These are phyloP conservation scores for Spergularia azorica DNA, from an alignment of 179 eudicot genomes.

Conservation along the genomic window DNA sequence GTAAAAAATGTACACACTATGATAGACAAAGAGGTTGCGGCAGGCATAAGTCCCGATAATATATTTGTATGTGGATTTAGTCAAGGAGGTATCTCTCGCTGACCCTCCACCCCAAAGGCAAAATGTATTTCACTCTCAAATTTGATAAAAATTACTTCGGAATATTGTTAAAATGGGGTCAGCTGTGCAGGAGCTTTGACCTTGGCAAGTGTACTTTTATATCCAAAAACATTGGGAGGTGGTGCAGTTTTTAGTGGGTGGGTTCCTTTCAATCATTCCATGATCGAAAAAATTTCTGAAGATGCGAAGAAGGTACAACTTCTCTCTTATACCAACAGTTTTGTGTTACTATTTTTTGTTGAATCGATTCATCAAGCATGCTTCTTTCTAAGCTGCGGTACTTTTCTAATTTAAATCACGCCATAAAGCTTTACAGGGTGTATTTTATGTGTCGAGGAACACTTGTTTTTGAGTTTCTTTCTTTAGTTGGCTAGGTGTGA, in stretches of 20 bases:
- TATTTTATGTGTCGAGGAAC: neutral
- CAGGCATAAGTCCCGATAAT: conserved; percentile 78
- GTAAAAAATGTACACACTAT: conserved; percentile 74
- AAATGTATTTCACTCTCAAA: neutral
- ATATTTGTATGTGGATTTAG: conserved; percentile 95
- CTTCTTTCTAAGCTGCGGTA: neutral
- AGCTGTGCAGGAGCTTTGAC: conserved; percentile 83
- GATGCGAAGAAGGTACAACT: conserved; percentile 77
- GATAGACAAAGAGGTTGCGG: conserved; percentile 87
- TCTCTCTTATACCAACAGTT: neutral
- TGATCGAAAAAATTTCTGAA: conserved; percentile 55
- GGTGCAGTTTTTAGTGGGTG: conserved; percentile 98
- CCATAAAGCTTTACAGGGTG: neutral
- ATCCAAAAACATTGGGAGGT: conserved; percentile 93
- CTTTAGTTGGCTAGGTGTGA: neutral
- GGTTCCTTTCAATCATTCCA: conserved; percentile 84
- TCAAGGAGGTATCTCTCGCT: conserved; percentile 78
- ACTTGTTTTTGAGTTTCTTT: neutral
- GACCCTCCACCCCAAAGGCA: conserved; percentile 47
- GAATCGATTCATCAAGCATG: conserved; percentile 1
- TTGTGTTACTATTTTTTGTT: neutral
- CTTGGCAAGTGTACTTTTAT: conserved; percentile 87
- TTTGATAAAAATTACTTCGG: neutral
- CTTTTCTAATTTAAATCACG: neutral
- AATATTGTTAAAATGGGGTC: conserved; percentile 3